These are phyloP conservation scores for Thalia dealbata DNA, from an alignment of 176 grass and related monocot genomes.

Conservation along the genomic window DNA sequence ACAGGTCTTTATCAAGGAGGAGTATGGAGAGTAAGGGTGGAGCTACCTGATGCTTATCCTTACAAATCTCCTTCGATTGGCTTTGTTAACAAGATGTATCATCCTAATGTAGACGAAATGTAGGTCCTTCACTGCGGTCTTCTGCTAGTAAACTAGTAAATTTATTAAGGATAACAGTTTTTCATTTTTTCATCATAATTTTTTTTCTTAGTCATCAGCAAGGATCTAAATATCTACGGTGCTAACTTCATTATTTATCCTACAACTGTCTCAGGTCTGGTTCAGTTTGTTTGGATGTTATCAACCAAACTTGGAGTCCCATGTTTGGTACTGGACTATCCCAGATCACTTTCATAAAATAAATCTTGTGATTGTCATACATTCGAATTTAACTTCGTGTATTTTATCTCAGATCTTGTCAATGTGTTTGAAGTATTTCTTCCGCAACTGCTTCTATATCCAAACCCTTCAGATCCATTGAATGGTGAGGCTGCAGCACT, in stretches of 20 bases:
- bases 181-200: neutral
- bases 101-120: slow-evolving; percentile 98
- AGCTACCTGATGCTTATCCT: slow-evolving; percentile 87
- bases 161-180: neutral
- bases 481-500: slow-evolving; percentile 93
- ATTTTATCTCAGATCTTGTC: slow-evolving; percentile 56
- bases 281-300: slow-evolving; percentile 98
- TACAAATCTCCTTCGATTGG: slow-evolving; percentile 94
- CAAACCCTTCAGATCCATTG: slow-evolving; percentile 91
- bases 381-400: neutral
- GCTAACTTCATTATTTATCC: slow-evolving; percentile 4
- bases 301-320: slow-evolving; percentile 98
- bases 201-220: neutral
- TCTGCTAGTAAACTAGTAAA: neutral
- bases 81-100: slow-evolving; percentile 95
- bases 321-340: slow-evolving; percentile 67
- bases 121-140: slow-evolving; percentile 29
- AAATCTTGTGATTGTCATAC: neutral
- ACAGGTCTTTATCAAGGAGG: slow-evolving; percentile 94
- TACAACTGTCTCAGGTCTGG: slow-evolving; percentile 60
- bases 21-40: slow-evolving; percentile 96
- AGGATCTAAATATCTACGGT: neutral
- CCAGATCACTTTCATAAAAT: slow-evolving; percentile 1
- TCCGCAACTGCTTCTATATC: slow-evolving; percentile 84
- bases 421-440: slow-evolving; percentile 97